These are phyloP conservation scores for Linderina pennispora DNA, from an alignment of 192 early-diverging fungal species.

Conservation along the genomic window DNA sequence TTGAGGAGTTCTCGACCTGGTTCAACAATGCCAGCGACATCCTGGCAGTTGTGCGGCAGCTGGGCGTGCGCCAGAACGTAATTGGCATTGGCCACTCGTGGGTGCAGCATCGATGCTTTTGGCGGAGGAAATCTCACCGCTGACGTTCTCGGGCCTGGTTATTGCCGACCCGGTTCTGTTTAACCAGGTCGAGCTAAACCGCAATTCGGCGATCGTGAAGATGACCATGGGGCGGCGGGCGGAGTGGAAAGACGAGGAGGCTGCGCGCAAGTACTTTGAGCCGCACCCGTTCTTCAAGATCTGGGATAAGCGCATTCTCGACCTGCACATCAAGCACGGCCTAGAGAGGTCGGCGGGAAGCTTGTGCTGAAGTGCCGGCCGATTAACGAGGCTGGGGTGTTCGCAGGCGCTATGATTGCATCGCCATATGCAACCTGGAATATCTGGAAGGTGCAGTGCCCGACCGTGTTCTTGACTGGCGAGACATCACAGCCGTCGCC, in stretches of 20 bases:
- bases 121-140: slow-evolving; percentile 21
- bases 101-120: slow-evolving; percentile 33
- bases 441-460: slow-evolving; percentile 19
- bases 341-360: slow-evolving; percentile 11
- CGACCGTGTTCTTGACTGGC: slow-evolving; percentile 26
- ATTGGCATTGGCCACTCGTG: slow-evolving; percentile 46
- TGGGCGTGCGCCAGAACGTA: slow-evolving; percentile 4
- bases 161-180: slow-evolving; percentile 31
- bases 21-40: slow-evolving; percentile 30
- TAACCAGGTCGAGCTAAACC: neutral
- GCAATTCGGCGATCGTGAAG: neutral
- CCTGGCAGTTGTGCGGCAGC: slow-evolving; percentile 21
- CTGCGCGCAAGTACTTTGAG: slow-evolving; percentile 24
- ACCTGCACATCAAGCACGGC: slow-evolving; percentile 23
- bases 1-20: slow-evolving; percentile 22
- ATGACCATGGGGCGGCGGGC: slow-evolving; percentile 13
- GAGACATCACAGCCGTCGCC: slow-evolving; percentile 15
- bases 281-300: slow-evolving; percentile 18
- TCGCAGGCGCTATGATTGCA: slow-evolving; percentile 6
- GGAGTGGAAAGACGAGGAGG: slow-evolving; percentile 8
- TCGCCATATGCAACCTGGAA: slow-evolving; percentile 9
- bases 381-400: slow-evolving; percentile 22
- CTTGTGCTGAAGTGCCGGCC: slow-evolving; percentile 35
- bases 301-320: slow-evolving; percentile 30
- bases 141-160: slow-evolving; percentile 19